Evolutionary conservation across 345 rosid species (phyloP), one percentile per base, ranked within the genome.

Genomic region (Dipteronia sinensis): DNA sequence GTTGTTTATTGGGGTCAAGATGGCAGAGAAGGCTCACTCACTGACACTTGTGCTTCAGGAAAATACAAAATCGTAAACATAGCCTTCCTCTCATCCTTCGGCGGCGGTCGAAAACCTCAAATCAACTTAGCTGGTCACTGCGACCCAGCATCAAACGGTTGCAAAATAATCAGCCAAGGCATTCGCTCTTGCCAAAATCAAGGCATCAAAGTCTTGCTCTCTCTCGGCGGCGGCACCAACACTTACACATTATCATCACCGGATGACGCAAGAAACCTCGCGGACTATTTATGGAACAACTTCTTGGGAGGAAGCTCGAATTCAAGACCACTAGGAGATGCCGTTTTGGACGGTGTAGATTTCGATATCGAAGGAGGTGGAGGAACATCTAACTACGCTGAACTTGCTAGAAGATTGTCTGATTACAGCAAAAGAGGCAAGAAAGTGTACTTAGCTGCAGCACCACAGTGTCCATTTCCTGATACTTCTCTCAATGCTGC

Each of bases 41-140:
- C 47, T 1, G 67, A 65, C 10, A 68, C 83, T 15, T 71, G 83
- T 46, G 73, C 69, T 4, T 23, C 82, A 0, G 73, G 78, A 20
- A 72, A 76, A 8, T 78, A 72, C 72, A 65, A 59, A 19, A 63
- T 78, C 29, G 84, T 84, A 2, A 75, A 78, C 76, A 34, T 81
- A 56, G 87, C 82, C 7, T 84, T 84, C 53, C 82, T 84, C 40
- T 19, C 53, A 6, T 47, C 23, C 2, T 84, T 81, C 59, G 87
- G 82, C 34, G 62, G 71, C 6, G 82, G 80, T 31, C 65, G 17
- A 29, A 69, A 20, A 0, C 86, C 86, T 7, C 15, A 31, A 20
- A 31, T 77, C 12, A 74, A 80, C 79, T 65, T 83, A 22, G 82
- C 86, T 2, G 82, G 82, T 10, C 86, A 81, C 71, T 84, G 84